Conservation (phyloP, 2,329 filamentous ascomycete genomes). For the Apiospora koreana region DNA sequence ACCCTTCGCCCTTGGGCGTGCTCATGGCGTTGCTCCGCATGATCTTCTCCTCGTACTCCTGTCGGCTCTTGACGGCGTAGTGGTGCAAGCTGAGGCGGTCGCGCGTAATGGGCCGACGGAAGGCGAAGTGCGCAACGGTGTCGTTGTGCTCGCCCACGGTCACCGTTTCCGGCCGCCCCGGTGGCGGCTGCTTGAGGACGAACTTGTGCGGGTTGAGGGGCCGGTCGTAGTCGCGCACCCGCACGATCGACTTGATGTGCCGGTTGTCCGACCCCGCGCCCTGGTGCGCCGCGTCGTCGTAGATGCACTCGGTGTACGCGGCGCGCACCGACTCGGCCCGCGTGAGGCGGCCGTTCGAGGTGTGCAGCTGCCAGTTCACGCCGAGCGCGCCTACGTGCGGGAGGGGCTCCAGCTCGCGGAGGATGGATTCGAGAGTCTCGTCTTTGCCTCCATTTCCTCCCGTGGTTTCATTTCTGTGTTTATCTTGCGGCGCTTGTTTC, state of each 20-base stretch:
- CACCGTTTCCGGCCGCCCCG: not conserved
- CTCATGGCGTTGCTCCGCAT: slow-evolving; percentile 28
- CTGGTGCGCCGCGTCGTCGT: slow-evolving; percentile 20
- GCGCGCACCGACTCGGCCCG: slow-evolving; percentile 26
- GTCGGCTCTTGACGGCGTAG: slow-evolving; percentile 34
- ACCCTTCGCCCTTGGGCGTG: slow-evolving; percentile 23
- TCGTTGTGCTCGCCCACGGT: slow-evolving; percentile 31
- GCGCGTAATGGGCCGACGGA: slow-evolving; percentile 29
- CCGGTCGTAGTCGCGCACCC: slow-evolving; percentile 23
- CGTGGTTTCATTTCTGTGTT: not conserved
- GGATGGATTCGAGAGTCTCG: slow-evolving; percentile 27
- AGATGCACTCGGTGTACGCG: slow-evolving; percentile 31
- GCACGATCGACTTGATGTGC: slow-evolving; percentile 35
- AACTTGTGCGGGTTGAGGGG: slow-evolving; percentile 28
- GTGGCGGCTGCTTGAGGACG: slow-evolving; percentile 17
- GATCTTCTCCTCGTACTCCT: slow-evolving; percentile 32
- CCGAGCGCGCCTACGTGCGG: slow-evolving; percentile 30
- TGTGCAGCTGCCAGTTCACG: slow-evolving; percentile 35
- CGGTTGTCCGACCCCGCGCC: slow-evolving; percentile 26
- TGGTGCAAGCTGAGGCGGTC: slow-evolving; percentile 33
- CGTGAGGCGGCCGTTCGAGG: slow-evolving; percentile 26
- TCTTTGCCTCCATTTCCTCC: not conserved
- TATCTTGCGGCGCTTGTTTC: no score
- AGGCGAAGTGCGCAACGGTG: slow-evolving; percentile 20
- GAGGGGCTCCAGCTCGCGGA: slow-evolving; percentile 26